phyloP scores from a whole-genome alignment of 2,329 filamentous ascomycete genomes.

The Penicillium oxalicum region DNA sequence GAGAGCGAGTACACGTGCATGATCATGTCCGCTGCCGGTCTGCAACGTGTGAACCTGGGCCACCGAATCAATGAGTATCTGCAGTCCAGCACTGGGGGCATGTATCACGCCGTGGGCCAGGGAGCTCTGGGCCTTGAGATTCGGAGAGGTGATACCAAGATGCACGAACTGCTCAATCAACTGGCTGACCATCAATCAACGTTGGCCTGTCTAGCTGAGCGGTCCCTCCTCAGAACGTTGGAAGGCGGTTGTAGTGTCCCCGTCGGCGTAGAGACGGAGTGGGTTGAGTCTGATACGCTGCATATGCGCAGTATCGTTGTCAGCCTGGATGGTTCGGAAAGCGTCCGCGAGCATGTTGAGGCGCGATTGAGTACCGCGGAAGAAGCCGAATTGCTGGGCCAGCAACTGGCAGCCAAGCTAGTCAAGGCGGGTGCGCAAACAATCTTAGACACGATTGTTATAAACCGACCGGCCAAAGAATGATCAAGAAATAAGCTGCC shows the following conservation, averaged over 20 bases:
- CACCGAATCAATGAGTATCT: conserved; percentile 69
- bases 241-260: conserved; percentile 12
- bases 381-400: not conserved
- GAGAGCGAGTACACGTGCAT: conserved; percentile 66
- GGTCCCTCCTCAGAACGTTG: conserved; percentile 9
- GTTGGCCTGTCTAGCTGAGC: conserved; percentile 11
- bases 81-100: conserved; percentile 48
- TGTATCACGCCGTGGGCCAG: conserved; percentile 83
- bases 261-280: conserved; percentile 16
- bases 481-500: not conserved
- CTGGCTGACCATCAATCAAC: conserved; percentile 8
- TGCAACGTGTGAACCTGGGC: conserved; percentile 65
- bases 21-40: conserved; percentile 77
- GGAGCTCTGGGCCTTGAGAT: conserved; percentile 59
- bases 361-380: not conserved
- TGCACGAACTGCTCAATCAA: conserved; percentile 1
- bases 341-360: not conserved
- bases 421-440: not conserved
- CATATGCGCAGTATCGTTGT: not conserved
- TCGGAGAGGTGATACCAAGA: conserved; percentile 3
- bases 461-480: not conserved
- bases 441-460: not conserved
- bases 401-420: not conserved
- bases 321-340: not conserved
- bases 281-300: not conserved